Evolutionary conservation across 768 basidiomycete genomes (phyloP), one percentile per base, ranked within the genome.

Genomic region (Holtermanniella nyarrowii): DNA sequence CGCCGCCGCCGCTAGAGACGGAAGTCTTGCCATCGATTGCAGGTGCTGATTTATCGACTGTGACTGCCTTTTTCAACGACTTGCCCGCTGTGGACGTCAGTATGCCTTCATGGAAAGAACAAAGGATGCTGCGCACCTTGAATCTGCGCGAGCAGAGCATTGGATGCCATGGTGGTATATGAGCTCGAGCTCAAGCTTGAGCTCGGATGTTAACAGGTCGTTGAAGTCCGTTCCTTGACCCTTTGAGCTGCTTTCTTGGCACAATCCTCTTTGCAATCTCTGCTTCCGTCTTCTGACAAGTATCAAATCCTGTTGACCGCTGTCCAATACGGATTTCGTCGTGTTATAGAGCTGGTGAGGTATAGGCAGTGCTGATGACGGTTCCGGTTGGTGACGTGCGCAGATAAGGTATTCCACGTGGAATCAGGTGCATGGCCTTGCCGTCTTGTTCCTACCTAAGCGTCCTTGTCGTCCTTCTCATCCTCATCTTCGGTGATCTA

Each of bases 21-120:
- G 50, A 48, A 16, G 40, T 47, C 2, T 44, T 42, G 4, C 69
- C 69, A 11, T 48, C 56, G 11, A 65, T 57, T 12, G 54, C 41
- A 10, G 68, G 68, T 41, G 24, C 53, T 18, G 68, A 68, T 50
- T 74, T 63, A 53, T 93, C 89, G 76, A 82, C 78, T 2, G 87
- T 93, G 50, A 79, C 78, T 3, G 85, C 74, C 70, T 90, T 93
- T 76, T 83, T 89, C 49, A 95, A 77, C 52, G 52, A 78, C 72
- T 79, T 88, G 24, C 89, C 88, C 0, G 82, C 78, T 72, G 48
- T 26, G 23, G 2, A 31, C 12, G 5, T 46, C 46, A 50, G n/a
- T 25, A 21, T 3, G 42, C 25, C 39, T 5, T 21, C 16, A 41
- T 27, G 24, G 42, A n/a, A 5, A 31, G 20, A 12, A 23, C 27